These are phyloP conservation scores for Acacia crassicarpa DNA, from an alignment of 306 rosid genomes.

Conservation along the genomic window DNA sequence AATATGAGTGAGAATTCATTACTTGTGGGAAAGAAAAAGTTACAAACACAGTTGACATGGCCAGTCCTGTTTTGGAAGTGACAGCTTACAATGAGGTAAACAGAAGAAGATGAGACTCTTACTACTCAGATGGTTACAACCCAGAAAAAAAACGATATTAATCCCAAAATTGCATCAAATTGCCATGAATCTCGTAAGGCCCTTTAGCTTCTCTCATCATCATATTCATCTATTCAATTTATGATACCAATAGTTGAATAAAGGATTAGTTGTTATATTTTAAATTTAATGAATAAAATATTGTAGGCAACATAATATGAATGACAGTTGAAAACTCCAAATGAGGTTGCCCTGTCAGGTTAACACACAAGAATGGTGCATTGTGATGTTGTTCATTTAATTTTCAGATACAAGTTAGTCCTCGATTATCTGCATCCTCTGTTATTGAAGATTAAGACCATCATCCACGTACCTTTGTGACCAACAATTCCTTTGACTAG, in stretches of 20 bases:
- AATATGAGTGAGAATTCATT: conserved; percentile 9
- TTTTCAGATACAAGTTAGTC: no score
- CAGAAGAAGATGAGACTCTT: not conserved
- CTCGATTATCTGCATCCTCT: no score
- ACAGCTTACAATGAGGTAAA: not conserved
- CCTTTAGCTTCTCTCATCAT: conserved; percentile 54
- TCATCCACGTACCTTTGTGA: no score
- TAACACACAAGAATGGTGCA: not conserved
- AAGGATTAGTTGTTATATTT: not conserved
- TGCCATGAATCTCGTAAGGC: conserved; percentile 56
- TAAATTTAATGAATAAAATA: not conserved
- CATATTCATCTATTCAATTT: conserved; percentile 53
- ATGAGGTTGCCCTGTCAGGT: not conserved
- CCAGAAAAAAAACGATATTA: conserved; percentile 16
- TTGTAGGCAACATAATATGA: not conserved
- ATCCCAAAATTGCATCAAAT: conserved; percentile 20
- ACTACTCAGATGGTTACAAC: no score
- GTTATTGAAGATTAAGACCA: no score
- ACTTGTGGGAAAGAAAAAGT: not conserved
- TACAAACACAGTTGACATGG: conserved; percentile 6
- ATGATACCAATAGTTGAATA: not conserved
- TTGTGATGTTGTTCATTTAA: not conserved
- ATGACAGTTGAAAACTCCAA: not conserved
- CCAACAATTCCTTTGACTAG: no score
- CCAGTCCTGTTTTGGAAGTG: conserved; percentile 14